Evolutionary conservation across 495 filamentous ascomycete species (phyloP).

Genomic region (Hypoxylon fuscum): DNA sequence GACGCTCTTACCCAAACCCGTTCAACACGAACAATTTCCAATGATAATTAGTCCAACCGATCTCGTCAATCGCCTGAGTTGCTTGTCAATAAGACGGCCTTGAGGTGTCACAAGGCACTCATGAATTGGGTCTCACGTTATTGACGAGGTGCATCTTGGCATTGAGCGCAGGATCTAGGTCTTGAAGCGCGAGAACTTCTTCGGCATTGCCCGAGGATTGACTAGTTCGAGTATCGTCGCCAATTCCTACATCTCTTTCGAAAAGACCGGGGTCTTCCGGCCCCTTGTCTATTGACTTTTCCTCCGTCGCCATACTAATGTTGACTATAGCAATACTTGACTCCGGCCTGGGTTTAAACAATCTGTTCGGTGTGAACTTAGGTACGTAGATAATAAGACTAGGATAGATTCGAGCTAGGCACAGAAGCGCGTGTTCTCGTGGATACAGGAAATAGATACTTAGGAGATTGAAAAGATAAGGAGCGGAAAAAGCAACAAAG

Average conservation of each 20-base stretch:
- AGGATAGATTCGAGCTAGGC: no score
- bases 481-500: no score
- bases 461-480: no score
- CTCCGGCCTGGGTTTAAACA: neutral
- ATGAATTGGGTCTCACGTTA: conserved; percentile 59
- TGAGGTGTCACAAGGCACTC: conserved; percentile 1
- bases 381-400: neutral
- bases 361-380: neutral
- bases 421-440: no score
- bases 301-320: conserved; percentile 18
- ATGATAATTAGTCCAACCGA: conserved; percentile 74
- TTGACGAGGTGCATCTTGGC: conserved; percentile 77
- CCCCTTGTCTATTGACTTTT: conserved; percentile 9
- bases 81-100: conserved; percentile 14
- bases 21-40: conserved; percentile 72
- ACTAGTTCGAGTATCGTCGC: conserved; percentile 13
- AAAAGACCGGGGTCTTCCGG: conserved; percentile 18
- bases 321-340: neutral
- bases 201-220: conserved; percentile 44
- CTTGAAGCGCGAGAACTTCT: conserved; percentile 60
- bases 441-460: neutral
- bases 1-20: conserved; percentile 67
- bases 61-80: conserved; percentile 72
- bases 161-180: conserved; percentile 69
- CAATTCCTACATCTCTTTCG: conserved; percentile 29